Conservation (phyloP, 495 filamentous ascomycete species). For the Penicillium turbatum region DNA sequence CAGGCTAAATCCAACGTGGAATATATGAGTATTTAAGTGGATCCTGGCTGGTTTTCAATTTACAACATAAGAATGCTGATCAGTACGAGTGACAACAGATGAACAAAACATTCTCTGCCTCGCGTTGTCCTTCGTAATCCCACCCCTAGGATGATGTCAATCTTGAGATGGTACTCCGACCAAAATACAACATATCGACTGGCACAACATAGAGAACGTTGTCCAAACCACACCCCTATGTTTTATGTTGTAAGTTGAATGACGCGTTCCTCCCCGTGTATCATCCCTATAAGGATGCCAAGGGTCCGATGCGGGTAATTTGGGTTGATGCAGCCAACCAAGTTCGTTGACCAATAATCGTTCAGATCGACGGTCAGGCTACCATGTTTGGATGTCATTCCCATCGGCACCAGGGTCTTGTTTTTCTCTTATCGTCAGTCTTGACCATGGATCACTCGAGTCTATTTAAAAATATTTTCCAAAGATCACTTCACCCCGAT, state of each 20-base stretch:
- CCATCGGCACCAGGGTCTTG: neutral
- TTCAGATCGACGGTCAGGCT: conserved; percentile 10
- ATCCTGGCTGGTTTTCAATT: neutral
- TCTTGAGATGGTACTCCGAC: neutral
- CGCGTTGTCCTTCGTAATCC: neutral
- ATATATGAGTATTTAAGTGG: neutral
- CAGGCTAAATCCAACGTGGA: too few relatives aligned
- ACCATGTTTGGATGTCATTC: neutral
- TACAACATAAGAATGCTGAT: conserved; percentile 2
- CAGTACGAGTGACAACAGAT: neutral
- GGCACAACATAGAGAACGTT: too few relatives aligned
- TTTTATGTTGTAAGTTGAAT: too few relatives aligned
- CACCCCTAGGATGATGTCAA: conserved; percentile 14
- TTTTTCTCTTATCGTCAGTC: neutral
- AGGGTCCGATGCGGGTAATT: conserved; percentile 4
- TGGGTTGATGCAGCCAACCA: neutral
- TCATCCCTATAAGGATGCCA: conserved; percentile 15
- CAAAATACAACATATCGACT: too few relatives aligned
- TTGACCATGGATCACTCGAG: too few relatives aligned
- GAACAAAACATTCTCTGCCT: neutral
- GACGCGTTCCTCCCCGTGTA: conserved; percentile 14
- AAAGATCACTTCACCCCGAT: too few relatives aligned
- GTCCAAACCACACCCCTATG: too few relatives aligned
- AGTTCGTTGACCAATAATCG: conserved; percentile 7
- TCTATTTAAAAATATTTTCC: too few relatives aligned